Base-by-base conservation (phyloP, 352 stramenopile species). In the Pythium phragmitis region DNA sequence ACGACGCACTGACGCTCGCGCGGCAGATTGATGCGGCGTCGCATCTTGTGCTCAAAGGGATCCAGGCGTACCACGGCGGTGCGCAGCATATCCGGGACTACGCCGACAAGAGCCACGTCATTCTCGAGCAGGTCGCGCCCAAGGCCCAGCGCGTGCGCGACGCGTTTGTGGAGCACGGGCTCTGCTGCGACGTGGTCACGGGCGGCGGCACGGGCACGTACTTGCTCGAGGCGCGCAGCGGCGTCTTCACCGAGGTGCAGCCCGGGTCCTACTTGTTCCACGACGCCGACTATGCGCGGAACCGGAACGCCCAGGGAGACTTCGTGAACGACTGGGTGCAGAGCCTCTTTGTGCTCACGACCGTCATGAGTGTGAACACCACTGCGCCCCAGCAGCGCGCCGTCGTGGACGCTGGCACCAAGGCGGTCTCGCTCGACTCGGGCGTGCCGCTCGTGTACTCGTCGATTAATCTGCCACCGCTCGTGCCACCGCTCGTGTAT, bases 251-350 rank as follows among this genome's bases (percentile, higher is more conserved):
- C 0, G 85, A 93, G 56, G 76, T 93, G 51, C 82, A 93, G 68
- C 85, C 85, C 0, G 85, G 85, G 3, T 90, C 79, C 52, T 93
- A 88, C 65, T 63, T 89, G 23, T 88, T 93, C 67, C 89, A 87
- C 63, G 85, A 93, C 65, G 79, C 74, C 26, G 80, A 92, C 68
- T 92, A 93, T 56, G 69, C 76, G 3, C 61, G 69, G 33, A 93
- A 92, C 46, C 41, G 78, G 1, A 76, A 59, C n/a, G 47, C 65
- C 14, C 68, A 80, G 60, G 80, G 79, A 26, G 37, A 70, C 19
- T 58, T 65, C 16, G 77, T 83, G 12, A 62, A 65, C 5, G 66
- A 84, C 33, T 90, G 81, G 79, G 30, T 83, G 55, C 80, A 89
- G 48, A 83, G 78, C 57, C 58, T 93, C 23, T 90, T 85, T 54